Evolutionary conservation across 345 rosid species (phyloP).

Genomic region (Draba incana): DNA sequence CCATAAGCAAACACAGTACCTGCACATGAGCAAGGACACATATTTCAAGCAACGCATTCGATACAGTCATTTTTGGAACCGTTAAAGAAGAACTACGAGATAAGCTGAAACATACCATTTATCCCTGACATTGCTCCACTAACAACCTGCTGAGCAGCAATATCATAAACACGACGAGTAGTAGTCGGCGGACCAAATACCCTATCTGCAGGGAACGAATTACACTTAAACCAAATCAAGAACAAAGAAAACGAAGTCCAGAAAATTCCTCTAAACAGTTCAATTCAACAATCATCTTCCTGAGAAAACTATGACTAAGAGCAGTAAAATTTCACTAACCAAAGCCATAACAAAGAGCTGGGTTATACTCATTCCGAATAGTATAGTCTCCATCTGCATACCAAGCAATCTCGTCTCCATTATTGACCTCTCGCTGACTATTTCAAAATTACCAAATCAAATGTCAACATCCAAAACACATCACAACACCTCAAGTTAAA

Average conservation of each 20-base stretch:
- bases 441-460: conserved; percentile 3
- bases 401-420: conserved; percentile 88
- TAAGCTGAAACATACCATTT: conserved; percentile 55
- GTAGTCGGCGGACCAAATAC: conserved; percentile 93
- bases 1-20: conserved; percentile 99
- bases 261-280: no score
- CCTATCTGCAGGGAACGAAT: conserved; percentile 49
- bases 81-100: background rate
- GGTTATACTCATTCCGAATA: conserved; percentile 70
- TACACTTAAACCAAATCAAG: conserved; percentile 15
- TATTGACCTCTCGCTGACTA: conserved; percentile 72
- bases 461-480: conserved; percentile 21
- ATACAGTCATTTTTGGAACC: conserved; percentile 14
- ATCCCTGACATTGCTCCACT: conserved; percentile 83
- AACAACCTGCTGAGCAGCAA: conserved; percentile 84
- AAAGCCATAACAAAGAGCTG: conserved; percentile 71
- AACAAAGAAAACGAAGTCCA: conserved; percentile 9
- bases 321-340: conserved; percentile 51
- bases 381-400: conserved; percentile 81
- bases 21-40: conserved; percentile 38
- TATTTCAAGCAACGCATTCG: conserved; percentile 2
- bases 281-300: conserved; percentile 5
- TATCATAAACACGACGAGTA: conserved; percentile 79
- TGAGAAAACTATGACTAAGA: conserved; percentile 2
- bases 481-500: no score